Base-by-base conservation (phyloP, 1,284 basidiomycete species). In the Tilletia caries region DNA sequence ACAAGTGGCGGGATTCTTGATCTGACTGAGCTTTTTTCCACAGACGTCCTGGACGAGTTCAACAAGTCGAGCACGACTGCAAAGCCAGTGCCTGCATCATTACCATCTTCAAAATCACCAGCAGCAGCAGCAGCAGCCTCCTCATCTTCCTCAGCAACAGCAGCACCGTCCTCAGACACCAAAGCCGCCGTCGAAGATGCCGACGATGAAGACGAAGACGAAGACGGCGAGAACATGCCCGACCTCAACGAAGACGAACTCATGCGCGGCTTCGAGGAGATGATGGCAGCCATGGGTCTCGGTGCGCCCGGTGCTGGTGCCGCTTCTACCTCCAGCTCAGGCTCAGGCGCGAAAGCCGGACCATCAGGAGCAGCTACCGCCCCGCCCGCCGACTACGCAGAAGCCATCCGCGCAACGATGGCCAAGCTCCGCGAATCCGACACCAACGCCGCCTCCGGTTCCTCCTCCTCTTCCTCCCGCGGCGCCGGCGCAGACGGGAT, bases 351-450 rank as follows among this genome's bases (percentile, higher is more conserved):
- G n/a, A n/a, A n/a, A 6, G 29, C 66, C 58, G 71, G 73, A 64
- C 72, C 76, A 1, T 32, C 64, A 13, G 37, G 37, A 10, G 48
- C 67, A 1, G 13, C 71, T 0, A 25, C 23, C 13, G 41, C 65
- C 12, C 64, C 75, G 20, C 83, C 84, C 4, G 85, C 85, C 75
- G 84, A 84, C 70, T 95, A 95, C 84, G 91, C 94, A 84, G 87
- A 88, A 58, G 90, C 88, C 70, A 90, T 95, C 67, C 85, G 87
- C 72, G 87, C 89, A 77, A 90, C 93, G 13, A 90, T 94, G 89
- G 89, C 90, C 60, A 91, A 91, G 81, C 83, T 95, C 72, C 89
- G 89, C 78, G 87, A 91, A 79, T 91, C 88, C 72, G 91, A 92
- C 72, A 86, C 87, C 10, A 68, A 71, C 0, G 75, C 77, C 6